Evolutionary conservation across 352 stramenopile species (phyloP).

Genomic region (Elongisporangium undulatum): DNA sequence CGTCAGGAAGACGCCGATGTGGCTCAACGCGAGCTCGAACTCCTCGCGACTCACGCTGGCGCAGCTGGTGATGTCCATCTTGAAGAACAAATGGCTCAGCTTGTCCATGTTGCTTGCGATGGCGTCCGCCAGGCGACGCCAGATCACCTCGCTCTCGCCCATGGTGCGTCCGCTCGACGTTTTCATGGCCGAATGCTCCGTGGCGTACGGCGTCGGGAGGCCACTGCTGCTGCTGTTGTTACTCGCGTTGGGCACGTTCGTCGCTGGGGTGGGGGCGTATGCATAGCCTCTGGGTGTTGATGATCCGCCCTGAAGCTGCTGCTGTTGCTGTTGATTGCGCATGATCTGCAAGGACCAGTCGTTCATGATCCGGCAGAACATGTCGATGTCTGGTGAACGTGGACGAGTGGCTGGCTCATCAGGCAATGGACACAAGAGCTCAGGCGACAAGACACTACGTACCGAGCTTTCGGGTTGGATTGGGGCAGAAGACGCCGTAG

Average conservation of each 20-base stretch:
- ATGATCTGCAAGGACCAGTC: slow-evolving; percentile 71
- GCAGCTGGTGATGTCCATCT: slow-evolving; percentile 72
- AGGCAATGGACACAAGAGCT: not conserved
- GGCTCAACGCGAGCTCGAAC: slow-evolving; percentile 61
- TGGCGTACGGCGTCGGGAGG: slow-evolving; percentile 1
- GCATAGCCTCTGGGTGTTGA: not conserved
- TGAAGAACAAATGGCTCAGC: slow-evolving; percentile 68
- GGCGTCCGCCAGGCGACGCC: slow-evolving; percentile 45
- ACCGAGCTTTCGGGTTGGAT: slow-evolving; percentile 60
- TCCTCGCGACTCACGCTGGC: slow-evolving; percentile 61
- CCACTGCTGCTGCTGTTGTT: slow-evolving; percentile 8
- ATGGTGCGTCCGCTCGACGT: not conserved
- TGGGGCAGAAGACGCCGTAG: slow-evolving; percentile 67
- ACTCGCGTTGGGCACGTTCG: too few species aligned
- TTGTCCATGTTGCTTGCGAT: slow-evolving; percentile 58
- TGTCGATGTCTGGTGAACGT: slow-evolving; percentile 74
- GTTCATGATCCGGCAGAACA: slow-evolving; percentile 80
- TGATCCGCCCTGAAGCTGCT: slow-evolving; percentile 1
- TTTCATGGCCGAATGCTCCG: not conserved
- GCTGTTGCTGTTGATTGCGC: slow-evolving; percentile 6
- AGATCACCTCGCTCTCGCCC: slow-evolving; percentile 47
- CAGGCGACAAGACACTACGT: slow-evolving; percentile 1
- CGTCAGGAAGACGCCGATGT: slow-evolving; percentile 73
- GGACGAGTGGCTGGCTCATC: too few species aligned
- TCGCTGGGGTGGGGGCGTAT: not conserved